Evolutionary conservation across 805 yeast genomes (phyloP).

Genomic region (Saccharomycopsis oosterbeekiorum): DNA sequence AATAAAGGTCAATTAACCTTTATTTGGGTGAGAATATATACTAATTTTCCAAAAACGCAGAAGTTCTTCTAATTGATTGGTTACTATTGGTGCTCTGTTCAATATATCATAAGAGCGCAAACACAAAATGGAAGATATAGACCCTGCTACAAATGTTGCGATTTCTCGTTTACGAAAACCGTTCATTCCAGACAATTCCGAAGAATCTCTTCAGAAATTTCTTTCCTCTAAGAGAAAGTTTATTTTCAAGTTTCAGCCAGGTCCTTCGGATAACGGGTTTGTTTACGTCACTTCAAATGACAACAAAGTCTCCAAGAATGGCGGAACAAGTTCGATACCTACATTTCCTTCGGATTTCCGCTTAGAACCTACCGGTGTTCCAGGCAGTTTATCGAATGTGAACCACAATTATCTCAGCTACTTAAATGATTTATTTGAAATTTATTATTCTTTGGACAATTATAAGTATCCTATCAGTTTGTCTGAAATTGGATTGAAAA

Average conservation of each 20-base stretch:
- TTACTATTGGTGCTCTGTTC: too few relatives aligned
- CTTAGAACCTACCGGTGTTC: conserved; percentile 11
- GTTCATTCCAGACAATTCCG: conserved; percentile 1
- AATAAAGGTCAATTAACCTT: too few relatives aligned
- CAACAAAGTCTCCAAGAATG: neutral
- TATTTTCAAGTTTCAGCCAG: conserved; percentile 9
- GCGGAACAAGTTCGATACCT: neutral
- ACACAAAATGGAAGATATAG: conserved; percentile 1
- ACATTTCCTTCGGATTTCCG: neutral
- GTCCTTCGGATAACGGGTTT: conserved; percentile 11
- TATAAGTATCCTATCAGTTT: conserved; percentile 16
- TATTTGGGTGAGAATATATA: too few relatives aligned
- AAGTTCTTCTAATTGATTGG: too few relatives aligned
- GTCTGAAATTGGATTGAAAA: conserved; percentile 16
- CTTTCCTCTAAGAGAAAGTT: conserved; percentile 5
- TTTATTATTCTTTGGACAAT: conserved; percentile 12
- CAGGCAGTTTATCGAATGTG: conserved; percentile 7
- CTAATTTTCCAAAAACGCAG: too few relatives aligned
- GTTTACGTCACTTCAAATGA: conserved; percentile 1
- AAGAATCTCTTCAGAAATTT: conserved; percentile 4
- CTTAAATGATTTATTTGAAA: conserved; percentile 13
- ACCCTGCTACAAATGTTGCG: conserved; percentile 4
- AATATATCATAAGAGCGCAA: neutral
- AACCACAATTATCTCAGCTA: conserved; percentile 7
- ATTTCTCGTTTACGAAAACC: conserved; percentile 17